phyloP scores from a whole-genome alignment of 768 basidiomycete genomes.

The Cystobasidium onofrii region DNA sequence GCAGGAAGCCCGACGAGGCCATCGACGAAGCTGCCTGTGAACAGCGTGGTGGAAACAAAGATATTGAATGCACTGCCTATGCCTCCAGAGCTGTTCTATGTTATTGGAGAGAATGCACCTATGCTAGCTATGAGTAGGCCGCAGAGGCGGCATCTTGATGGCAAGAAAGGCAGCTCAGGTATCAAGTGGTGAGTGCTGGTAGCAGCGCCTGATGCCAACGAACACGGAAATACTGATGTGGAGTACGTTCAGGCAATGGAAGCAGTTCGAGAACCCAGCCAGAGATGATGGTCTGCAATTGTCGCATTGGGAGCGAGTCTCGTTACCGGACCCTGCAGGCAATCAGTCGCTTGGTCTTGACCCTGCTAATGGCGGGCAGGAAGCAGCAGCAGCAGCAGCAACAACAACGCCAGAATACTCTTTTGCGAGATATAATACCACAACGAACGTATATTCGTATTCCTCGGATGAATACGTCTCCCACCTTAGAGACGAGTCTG shows the following conservation, averaged over 20 bases:
- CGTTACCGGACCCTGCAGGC: slow-evolving; percentile 15
- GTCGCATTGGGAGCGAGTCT: slow-evolving; percentile 61
- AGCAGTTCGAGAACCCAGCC: slow-evolving; percentile 64
- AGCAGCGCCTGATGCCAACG: neutral
- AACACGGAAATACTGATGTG: neutral
- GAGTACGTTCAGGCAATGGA: slow-evolving; percentile 59
- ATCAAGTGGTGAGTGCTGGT: slow-evolving; percentile 60
- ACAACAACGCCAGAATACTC: slow-evolving; percentile 49
- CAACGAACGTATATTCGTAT: slow-evolving; percentile 60
- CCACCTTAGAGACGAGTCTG: slow-evolving; percentile 60
- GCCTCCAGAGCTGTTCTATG: slow-evolving; percentile 79
- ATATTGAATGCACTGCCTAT: slow-evolving; percentile 48
- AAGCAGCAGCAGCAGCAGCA: slow-evolving; percentile 22
- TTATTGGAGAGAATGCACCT: slow-evolving; percentile 90
- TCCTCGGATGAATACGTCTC: slow-evolving; percentile 77
- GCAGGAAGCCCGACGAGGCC: neutral
- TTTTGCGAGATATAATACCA: slow-evolving; percentile 73
- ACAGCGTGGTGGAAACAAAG: neutral
- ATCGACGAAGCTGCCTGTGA: neutral
- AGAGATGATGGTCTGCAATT: slow-evolving; percentile 62
- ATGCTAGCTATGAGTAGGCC: slow-evolving; percentile 67
- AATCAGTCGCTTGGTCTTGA: neutral
- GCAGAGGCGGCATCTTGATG: slow-evolving; percentile 62
- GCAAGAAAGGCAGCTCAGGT: slow-evolving; percentile 63
- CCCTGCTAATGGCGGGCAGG: neutral